These are phyloP conservation scores for Citrus australasica DNA, from an alignment of 345 rosid species.

Conservation along the genomic window DNA sequence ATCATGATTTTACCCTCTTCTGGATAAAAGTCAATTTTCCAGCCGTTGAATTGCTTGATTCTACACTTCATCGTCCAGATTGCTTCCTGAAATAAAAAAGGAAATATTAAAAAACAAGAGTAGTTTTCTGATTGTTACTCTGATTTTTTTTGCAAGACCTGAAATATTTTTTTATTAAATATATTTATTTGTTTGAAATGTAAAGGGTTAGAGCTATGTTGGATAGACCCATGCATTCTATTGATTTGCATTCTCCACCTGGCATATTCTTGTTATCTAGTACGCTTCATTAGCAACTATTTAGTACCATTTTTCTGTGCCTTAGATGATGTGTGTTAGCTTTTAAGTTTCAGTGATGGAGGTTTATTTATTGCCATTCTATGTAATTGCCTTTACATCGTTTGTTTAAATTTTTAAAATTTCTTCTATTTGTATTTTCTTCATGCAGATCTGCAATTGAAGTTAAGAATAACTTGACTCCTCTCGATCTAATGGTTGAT, in stretches of 20 bases:
- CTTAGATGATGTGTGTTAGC: not conserved
- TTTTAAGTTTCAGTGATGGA: not conserved
- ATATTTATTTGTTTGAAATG: not conserved
- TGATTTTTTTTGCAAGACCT: not conserved
- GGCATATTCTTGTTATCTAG: not conserved
- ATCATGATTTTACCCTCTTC: not conserved
- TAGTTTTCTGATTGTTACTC: not conserved
- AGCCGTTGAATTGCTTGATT: not conserved
- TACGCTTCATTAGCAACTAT: not conserved
- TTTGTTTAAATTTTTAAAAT: conserved; percentile 2
- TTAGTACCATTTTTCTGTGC: not conserved
- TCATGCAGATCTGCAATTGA: conserved; percentile 43
- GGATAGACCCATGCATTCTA: not conserved
- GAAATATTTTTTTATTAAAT: not conserved
- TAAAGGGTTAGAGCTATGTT: not conserved
- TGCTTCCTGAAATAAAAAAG: not conserved
- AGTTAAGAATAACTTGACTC: conserved; percentile 40
- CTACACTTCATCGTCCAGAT: not conserved
- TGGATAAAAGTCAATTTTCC: not conserved
- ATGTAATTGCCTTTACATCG: not conserved
- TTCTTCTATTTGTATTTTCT: not conserved
- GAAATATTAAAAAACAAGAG: not conserved
- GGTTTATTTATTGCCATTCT: not conserved
- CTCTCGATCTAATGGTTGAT: conserved; percentile 34
- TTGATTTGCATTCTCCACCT: not conserved